A percentile compares a stretch with the other conserved stretches of the same genome.
Evolutionary conservation across 106 monocot genomes (phyloP).

Genomic region (Posidonia australis): DNA sequence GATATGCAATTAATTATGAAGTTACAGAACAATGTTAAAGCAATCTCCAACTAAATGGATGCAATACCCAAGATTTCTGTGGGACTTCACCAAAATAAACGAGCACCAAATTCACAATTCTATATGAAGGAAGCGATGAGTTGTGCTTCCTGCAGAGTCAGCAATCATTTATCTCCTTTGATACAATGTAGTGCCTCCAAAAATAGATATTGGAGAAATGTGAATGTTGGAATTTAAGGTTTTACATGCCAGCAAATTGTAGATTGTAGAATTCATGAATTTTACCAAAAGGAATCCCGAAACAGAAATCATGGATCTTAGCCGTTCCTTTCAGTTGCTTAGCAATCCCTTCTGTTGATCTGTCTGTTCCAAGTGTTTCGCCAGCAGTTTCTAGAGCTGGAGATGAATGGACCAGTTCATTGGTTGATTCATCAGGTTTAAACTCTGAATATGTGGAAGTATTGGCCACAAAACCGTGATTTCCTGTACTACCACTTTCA

Average conservation of each 20-base stretch:
- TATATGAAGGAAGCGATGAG: too few species aligned
- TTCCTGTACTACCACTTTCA: conserved; percentile 3
- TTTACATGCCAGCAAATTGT: not conserved
- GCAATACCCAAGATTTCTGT: too few species aligned
- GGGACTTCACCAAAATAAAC: too few species aligned
- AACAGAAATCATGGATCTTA: conserved; percentile 33
- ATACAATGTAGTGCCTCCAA: not conserved
- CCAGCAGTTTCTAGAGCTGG: not conserved
- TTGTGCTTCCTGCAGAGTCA: too few species aligned
- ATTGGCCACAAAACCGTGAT: conserved; percentile 3
- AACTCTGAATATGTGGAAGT: not conserved
- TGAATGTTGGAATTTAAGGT: not conserved
- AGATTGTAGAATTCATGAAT: not conserved
- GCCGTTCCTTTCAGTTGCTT: conserved; percentile 14
- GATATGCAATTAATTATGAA: too few species aligned
- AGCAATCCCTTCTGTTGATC: not conserved
- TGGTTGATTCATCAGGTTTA: not conserved
- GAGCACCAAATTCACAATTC: too few species aligned
- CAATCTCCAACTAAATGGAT: too few species aligned
- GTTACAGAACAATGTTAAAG: too few species aligned
- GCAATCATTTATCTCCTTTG: too few species aligned
- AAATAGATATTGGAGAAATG: not conserved
- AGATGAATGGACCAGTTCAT: not conserved
- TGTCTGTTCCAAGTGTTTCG: not conserved
- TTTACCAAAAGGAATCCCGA: conserved; percentile 27